Evolutionary conservation across 331 rosid genomes (phyloP).

Genomic region (Arachis monticola): DNA sequence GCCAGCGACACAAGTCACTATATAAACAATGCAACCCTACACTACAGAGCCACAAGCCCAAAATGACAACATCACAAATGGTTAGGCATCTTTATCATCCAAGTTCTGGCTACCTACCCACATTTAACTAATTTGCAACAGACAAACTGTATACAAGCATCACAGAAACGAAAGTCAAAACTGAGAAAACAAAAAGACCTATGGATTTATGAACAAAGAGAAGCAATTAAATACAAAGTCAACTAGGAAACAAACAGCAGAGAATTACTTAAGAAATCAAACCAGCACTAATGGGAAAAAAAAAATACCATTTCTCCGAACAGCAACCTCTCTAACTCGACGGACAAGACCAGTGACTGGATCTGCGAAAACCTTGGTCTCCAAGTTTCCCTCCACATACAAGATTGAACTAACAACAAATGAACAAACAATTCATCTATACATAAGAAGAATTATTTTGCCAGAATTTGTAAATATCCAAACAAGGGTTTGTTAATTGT

Average conservation of each 20-base stretch:
- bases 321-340: constrained; percentile 73
- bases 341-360: constrained; percentile 76
- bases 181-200: not conserved
- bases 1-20: too few relatives aligned
- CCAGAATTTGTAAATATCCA: too few relatives aligned
- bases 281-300: not conserved
- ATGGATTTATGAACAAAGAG: not conserved
- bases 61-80: too few relatives aligned
- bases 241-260: not conserved
- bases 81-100: not conserved
- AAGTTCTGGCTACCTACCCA: not conserved
- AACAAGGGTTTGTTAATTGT: too few relatives aligned
- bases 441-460: not conserved
- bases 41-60: too few relatives aligned
- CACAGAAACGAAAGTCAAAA: not conserved
- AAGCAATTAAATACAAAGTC: not conserved
- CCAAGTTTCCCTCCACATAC: constrained; percentile 87
- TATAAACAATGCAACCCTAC: too few relatives aligned
- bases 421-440: not conserved
- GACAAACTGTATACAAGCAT: constrained; percentile 1
- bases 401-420: constrained; percentile 61
- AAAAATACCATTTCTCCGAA: constrained; percentile 70
- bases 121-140: not conserved
- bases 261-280: not conserved
- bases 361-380: constrained; percentile 75